Percentiles rank a stretch among this genome's conserved stretches.
These are phyloP conservation scores for Aspergillus cavernicola DNA, from an alignment of 495 filamentous ascomycete genomes.

Conservation along the genomic window DNA sequence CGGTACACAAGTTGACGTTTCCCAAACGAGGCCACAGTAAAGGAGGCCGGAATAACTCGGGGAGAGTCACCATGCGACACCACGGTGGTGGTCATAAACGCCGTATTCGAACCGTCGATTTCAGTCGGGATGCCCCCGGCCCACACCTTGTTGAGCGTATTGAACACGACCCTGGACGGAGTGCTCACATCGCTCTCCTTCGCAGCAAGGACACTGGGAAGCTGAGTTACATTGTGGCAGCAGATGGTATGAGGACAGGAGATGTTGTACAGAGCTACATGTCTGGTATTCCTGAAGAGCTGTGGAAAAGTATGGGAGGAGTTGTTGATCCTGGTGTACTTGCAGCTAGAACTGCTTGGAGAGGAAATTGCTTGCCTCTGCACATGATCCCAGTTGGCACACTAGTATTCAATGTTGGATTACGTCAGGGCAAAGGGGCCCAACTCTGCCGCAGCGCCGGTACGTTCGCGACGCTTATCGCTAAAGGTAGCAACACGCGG, in stretches of 20 bases:
- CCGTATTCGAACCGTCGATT: slow-evolving; percentile 88
- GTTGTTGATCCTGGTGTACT: slow-evolving; percentile 88
- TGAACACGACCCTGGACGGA: slow-evolving; percentile 91
- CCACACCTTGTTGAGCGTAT: slow-evolving; percentile 87
- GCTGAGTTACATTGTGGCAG: slow-evolving; percentile 81
- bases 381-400: slow-evolving; percentile 93
- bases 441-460: slow-evolving; percentile 94
- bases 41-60: slow-evolving; percentile 86
- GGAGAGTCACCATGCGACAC: slow-evolving; percentile 82
- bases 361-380: slow-evolving; percentile 91
- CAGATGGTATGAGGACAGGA: slow-evolving; percentile 88
- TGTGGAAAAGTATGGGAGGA: slow-evolving; percentile 88
- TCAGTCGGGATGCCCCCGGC: slow-evolving; percentile 68
- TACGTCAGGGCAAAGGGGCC: slow-evolving; percentile 63
- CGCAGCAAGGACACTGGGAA: slow-evolving; percentile 54
- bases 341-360: slow-evolving; percentile 87
- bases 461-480: slow-evolving; percentile 80
- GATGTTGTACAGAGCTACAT: slow-evolving; percentile 90
- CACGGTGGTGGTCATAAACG: slow-evolving; percentile 86
- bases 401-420: slow-evolving; percentile 84
- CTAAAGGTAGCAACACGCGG: slow-evolving; percentile 69
- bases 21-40: slow-evolving; percentile 87
- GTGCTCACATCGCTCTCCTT: slow-evolving; percentile 86
- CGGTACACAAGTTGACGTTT: slow-evolving; percentile 77
- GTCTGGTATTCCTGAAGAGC: slow-evolving; percentile 75